These are phyloP conservation scores for Coprinopsis marcescibilis DNA, from an alignment of 768 basidiomycete species.

Conservation along the genomic window DNA sequence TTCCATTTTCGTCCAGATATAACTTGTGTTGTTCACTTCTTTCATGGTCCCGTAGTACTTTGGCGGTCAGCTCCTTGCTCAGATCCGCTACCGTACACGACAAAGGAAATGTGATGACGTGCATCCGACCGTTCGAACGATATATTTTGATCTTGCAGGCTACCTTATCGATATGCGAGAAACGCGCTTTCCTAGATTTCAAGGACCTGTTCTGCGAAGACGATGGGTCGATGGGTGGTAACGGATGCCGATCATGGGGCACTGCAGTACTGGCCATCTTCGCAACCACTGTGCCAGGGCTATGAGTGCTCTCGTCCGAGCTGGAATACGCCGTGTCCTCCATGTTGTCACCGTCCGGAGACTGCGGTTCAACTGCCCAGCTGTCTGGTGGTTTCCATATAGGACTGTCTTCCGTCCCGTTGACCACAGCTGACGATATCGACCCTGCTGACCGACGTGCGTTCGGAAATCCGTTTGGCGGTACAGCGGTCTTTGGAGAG, in stretches of 20 bases:
- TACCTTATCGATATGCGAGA: neutral
- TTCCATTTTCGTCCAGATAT: slow-evolving; percentile 70
- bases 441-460: neutral
- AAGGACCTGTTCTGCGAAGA: slow-evolving; percentile 4
- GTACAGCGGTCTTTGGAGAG: slow-evolving; percentile 11
- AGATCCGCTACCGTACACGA: slow-evolving; percentile 65
- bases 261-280: slow-evolving; percentile 4
- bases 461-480: slow-evolving; percentile 1
- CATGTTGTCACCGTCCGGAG: slow-evolving; percentile 30
- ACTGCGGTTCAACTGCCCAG: slow-evolving; percentile 64
- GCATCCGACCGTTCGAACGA: slow-evolving; percentile 64
- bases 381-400: slow-evolving; percentile 72
- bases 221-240: neutral
- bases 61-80: slow-evolving; percentile 53
- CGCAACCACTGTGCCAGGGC: neutral
- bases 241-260: neutral
- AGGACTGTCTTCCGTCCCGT: slow-evolving; percentile 20
- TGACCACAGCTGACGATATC: slow-evolving; percentile 9
- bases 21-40: slow-evolving; percentile 54
- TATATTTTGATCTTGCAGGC: slow-evolving; percentile 70
- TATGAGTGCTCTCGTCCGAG: slow-evolving; percentile 21
- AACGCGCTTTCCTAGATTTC: slow-evolving; percentile 5
- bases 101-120: slow-evolving; percentile 60
- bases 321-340: slow-evolving; percentile 28
- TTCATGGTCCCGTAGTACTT: slow-evolving; percentile 43